phyloP scores from a whole-genome alignment of 2,329 filamentous ascomycete genomes.

The Talaromyces amestolkiae region DNA sequence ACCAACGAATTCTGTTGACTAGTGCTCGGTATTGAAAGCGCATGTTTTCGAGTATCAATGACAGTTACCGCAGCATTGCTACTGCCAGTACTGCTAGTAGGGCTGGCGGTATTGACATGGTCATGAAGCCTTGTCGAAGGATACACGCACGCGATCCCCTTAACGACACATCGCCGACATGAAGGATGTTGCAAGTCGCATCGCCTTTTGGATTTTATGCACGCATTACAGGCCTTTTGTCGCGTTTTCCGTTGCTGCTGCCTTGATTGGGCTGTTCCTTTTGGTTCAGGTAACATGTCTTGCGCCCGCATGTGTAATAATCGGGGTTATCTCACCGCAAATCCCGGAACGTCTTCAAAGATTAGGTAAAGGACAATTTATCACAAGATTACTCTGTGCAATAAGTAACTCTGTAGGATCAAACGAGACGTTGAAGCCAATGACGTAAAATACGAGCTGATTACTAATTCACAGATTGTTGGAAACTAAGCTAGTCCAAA shows the following conservation, averaged over 20 bases:
- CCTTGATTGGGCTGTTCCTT: background rate
- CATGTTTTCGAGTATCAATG: background rate
- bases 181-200: constrained; percentile 19
- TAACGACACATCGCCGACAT: constrained; percentile 16
- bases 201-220: constrained; percentile 16
- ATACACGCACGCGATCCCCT: constrained; percentile 8
- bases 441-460: background rate
- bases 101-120: background rate
- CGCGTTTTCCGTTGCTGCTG: constrained; percentile 12
- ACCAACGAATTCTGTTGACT: background rate
- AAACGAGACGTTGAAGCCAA: background rate
- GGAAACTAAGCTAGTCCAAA: background rate
- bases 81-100: background rate
- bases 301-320: too few relatives aligned
- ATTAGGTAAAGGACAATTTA: background rate
- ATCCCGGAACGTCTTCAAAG: too few relatives aligned
- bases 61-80: background rate
- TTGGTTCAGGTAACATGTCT: background rate
- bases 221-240: constrained; percentile 18
- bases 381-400: background rate
- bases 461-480: background rate
- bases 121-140: constrained; percentile 17
- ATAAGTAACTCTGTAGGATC: background rate
- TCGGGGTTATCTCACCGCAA: too few relatives aligned
- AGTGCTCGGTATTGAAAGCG: background rate